A percentile compares a stretch with the other conserved stretches of the same genome.
Evolutionary conservation across 768 basidiomycete genomes (phyloP).

Genomic region (Brasilioporus rufonigricans): DNA sequence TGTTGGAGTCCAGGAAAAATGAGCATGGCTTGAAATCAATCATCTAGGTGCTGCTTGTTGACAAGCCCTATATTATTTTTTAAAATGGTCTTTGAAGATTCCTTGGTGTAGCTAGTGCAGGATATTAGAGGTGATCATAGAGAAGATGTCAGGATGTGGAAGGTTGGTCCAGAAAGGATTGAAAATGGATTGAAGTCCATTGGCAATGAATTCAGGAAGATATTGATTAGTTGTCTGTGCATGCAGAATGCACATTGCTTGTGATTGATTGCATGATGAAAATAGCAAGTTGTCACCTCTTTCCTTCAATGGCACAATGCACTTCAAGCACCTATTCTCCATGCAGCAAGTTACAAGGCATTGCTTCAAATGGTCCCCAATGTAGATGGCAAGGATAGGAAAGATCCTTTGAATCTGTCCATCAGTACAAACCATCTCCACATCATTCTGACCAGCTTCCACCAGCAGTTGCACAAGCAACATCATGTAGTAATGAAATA

Average conservation of each 20-base stretch:
- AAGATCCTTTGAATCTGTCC: background rate
- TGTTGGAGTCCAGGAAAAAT: background rate
- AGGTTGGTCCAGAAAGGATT: conserved; percentile 2
- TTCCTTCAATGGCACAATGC: background rate
- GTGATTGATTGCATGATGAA: background rate
- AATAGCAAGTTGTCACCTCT: background rate
- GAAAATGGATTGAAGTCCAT: background rate
- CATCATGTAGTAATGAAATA: conserved; percentile 10
- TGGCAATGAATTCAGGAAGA: background rate
- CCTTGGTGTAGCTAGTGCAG: conserved; percentile 4
- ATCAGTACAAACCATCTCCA: conserved; percentile 6
- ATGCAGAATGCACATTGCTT: background rate
- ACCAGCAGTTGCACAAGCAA: background rate
- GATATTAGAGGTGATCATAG: background rate
- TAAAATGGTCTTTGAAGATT: background rate
- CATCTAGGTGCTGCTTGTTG: background rate
- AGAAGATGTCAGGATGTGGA: background rate
- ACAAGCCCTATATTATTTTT: background rate
- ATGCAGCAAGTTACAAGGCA: background rate
- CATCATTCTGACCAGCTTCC: background rate
- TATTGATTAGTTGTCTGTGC: background rate
- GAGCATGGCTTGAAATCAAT: background rate
- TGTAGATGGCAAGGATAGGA: background rate
- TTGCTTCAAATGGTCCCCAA: background rate
- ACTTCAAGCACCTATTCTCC: conserved; percentile 1